phyloP scores from a whole-genome alignment of 345 rosid species.

The Lumnitzera racemosa region DNA sequence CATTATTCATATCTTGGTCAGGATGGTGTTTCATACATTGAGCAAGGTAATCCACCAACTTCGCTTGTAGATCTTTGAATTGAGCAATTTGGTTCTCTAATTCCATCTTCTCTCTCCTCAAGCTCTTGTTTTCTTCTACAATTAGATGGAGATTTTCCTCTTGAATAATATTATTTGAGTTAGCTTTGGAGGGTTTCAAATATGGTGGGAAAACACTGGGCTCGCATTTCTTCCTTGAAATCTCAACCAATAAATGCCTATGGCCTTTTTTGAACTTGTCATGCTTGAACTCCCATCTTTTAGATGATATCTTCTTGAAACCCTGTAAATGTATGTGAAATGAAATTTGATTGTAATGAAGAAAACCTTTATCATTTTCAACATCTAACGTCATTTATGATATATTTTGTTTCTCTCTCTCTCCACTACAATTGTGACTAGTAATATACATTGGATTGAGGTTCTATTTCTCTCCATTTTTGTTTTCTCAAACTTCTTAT shows the following conservation, averaged over 20 bases:
- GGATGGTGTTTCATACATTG: slow-evolving; percentile 19
- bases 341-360: no score
- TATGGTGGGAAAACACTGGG: slow-evolving; percentile 38
- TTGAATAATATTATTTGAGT: not conserved
- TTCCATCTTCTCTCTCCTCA: slow-evolving; percentile 34
- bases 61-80: slow-evolving; percentile 30
- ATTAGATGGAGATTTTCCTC: slow-evolving; percentile 4
- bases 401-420: no score
- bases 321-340: slow-evolving; percentile 23
- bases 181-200: slow-evolving; percentile 24
- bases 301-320: slow-evolving; percentile 52
- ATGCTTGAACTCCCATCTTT: slow-evolving; percentile 55
- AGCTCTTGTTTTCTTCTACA: slow-evolving; percentile 36
- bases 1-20: not conserved
- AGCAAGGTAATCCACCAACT: slow-evolving; percentile 36
- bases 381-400: no score
- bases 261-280: slow-evolving; percentile 43
- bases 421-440: no score
- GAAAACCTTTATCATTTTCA: no score
- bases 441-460: no score
- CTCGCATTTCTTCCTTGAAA: slow-evolving; percentile 39
- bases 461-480: no score
- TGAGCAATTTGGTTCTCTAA: slow-evolving; percentile 35
- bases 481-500: no score
- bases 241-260: slow-evolving; percentile 39